Conservation (phyloP, 768 basidiomycete genomes). For the Nidularia pulvinata region DNA sequence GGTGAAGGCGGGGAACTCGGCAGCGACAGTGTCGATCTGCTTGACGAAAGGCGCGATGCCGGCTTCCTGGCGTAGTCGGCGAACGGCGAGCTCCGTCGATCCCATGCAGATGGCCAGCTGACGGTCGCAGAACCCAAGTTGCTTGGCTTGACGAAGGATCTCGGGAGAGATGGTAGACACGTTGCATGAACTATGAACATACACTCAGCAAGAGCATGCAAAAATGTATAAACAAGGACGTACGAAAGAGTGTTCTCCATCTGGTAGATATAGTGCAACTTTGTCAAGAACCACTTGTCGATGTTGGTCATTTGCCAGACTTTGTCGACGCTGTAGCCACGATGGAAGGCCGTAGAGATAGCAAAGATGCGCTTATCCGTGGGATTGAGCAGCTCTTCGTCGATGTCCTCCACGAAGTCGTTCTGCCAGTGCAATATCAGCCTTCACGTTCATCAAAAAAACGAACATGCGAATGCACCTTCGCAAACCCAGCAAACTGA, state of each 20-base stretch:
- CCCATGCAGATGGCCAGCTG: slow-evolving; percentile 82
- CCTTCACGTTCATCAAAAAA: background rate
- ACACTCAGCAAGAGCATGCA: background rate
- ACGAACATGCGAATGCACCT: slow-evolving; percentile 37
- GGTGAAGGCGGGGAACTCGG: slow-evolving; percentile 98
- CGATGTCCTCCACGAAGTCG: slow-evolving; percentile 86
- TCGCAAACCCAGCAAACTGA: slow-evolving; percentile 89
- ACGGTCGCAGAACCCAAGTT: slow-evolving; percentile 94
- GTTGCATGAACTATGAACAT: slow-evolving; percentile 48
- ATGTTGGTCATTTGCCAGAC: slow-evolving; percentile 98
- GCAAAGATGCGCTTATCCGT: slow-evolving; percentile 98
- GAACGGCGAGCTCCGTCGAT: slow-evolving; percentile 93
- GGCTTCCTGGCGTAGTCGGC: slow-evolving; percentile 83
- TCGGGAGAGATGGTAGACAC: slow-evolving; percentile 62
- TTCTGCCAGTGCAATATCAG: slow-evolving; percentile 47
- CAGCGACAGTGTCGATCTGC: slow-evolving; percentile 99
- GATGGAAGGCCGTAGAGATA: slow-evolving; percentile 91
- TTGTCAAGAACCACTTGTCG: slow-evolving; percentile 97
- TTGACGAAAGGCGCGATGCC: slow-evolving; percentile 91
- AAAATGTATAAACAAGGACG: slow-evolving; percentile 21
- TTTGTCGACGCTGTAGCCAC: slow-evolving; percentile 93
- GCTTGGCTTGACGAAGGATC: slow-evolving; percentile 82
- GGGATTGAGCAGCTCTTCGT: slow-evolving; percentile 91
- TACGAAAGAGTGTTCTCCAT: slow-evolving; percentile 82
- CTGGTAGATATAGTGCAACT: slow-evolving; percentile 79